These are phyloP conservation scores for Obelidium mucronatum DNA, from an alignment of 192 early-diverging fungal species.

Conservation along the genomic window DNA sequence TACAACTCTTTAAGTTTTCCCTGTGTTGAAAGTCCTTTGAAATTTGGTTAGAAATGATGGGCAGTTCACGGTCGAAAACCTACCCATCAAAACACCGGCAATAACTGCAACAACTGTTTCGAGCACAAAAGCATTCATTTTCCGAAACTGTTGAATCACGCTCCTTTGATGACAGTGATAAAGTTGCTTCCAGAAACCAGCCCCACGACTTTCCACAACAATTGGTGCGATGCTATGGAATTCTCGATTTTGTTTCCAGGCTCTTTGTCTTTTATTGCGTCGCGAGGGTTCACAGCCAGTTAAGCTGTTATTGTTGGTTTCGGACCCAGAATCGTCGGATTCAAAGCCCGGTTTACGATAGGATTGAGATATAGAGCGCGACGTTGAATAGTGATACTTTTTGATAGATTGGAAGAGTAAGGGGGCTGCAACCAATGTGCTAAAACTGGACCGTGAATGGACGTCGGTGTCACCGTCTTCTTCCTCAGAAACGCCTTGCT, in stretches of 20 bases:
- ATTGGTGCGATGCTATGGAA: conserved; percentile 31
- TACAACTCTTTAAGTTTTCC: conserved; percentile 36
- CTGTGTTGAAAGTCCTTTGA: conserved; percentile 29
- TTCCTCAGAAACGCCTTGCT: not conserved
- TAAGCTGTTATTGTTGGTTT: not conserved
- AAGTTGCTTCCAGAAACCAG: conserved; percentile 42
- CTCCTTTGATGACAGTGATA: conserved; percentile 43
- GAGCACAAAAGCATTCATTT: conserved; percentile 34
- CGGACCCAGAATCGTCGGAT: not conserved
- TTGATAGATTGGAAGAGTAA: conserved; percentile 6
- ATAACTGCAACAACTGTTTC: conserved; percentile 53
- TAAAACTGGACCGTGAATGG: not conserved
- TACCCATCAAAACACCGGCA: conserved; percentile 51
- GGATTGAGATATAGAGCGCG: not conserved
- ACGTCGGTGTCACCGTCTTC: not conserved
- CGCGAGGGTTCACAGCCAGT: not conserved
- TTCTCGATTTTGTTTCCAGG: conserved; percentile 6
- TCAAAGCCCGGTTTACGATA: not conserved
- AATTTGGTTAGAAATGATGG: not conserved
- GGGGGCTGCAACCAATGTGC: not conserved
- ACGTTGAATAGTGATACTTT: not conserved
- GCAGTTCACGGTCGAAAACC: too few relatives aligned
- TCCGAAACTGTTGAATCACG: conserved; percentile 47
- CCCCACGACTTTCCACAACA: conserved; percentile 38
- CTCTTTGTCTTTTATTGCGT: not conserved